Evolutionary conservation across 306 rosid genomes (phyloP).

Genomic region (Trichosanthes cucumerina): DNA sequence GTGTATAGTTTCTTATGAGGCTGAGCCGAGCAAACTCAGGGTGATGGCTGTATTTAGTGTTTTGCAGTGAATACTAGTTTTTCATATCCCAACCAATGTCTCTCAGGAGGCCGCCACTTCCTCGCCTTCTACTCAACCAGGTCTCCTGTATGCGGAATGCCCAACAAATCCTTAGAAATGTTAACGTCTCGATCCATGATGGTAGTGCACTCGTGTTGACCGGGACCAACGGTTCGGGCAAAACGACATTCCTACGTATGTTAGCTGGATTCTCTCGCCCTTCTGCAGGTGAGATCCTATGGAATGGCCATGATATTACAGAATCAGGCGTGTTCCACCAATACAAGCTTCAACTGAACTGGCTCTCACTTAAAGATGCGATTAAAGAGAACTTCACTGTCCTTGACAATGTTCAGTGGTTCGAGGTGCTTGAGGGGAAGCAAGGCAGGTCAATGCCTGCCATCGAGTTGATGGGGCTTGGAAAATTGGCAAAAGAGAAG

Average conservation of each 20-base stretch:
- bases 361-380: slow-evolving; percentile 80
- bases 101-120: slow-evolving; percentile 39
- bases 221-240: slow-evolving; percentile 85
- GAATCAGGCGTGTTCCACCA: slow-evolving; percentile 68
- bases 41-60: neutral
- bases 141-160: slow-evolving; percentile 93
- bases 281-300: slow-evolving; percentile 71
- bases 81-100: slow-evolving; percentile 25
- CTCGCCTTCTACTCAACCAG: slow-evolving; percentile 67
- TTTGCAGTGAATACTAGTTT: neutral
- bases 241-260: slow-evolving; percentile 78
- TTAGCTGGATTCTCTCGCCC: slow-evolving; percentile 83
- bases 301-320: slow-evolving; percentile 78
- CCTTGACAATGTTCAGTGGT: slow-evolving; percentile 59
- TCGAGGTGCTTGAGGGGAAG: slow-evolving; percentile 74
- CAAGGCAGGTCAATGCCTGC: slow-evolving; percentile 63
- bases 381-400: slow-evolving; percentile 42
- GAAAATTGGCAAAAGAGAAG: slow-evolving; percentile 62
- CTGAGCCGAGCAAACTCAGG: neutral
- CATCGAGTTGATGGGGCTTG: slow-evolving; percentile 76
- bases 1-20: neutral
- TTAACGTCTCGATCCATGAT: slow-evolving; percentile 61
- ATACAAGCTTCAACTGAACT: slow-evolving; percentile 82
- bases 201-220: slow-evolving; percentile 73
- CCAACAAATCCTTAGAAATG: slow-evolving; percentile 65